Percentiles rank a stretch among this genome's conserved stretches.
Evolutionary conservation across 768 basidiomycete species (phyloP).

Genomic region (Postia placenta): DNA sequence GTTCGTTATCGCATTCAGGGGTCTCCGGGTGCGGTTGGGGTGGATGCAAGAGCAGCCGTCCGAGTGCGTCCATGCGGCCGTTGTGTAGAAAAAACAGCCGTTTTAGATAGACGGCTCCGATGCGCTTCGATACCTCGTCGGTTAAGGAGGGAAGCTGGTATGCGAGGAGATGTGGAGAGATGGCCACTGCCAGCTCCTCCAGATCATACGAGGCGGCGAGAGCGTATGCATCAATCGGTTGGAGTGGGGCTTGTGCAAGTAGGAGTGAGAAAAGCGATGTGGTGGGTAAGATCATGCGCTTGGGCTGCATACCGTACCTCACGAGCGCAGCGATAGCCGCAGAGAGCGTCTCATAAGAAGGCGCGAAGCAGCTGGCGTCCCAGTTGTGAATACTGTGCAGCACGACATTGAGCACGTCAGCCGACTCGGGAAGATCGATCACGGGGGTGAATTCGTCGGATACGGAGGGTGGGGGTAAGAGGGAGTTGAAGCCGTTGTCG

Average conservation of each 20-base stretch:
- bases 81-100: slow-evolving; percentile 34
- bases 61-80: slow-evolving; percentile 30
- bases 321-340: slow-evolving; percentile 18
- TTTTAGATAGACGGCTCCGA: slow-evolving; percentile 37
- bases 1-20: slow-evolving; percentile 10
- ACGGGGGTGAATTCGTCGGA: slow-evolving; percentile 32
- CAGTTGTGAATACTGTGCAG: slow-evolving; percentile 68
- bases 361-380: slow-evolving; percentile 66
- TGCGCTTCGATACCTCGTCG: slow-evolving; percentile 30
- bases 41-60: slow-evolving; percentile 20
- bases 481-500: slow-evolving; percentile 53
- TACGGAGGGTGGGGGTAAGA: slow-evolving; percentile 33
- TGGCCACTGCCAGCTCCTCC: slow-evolving; percentile 30
- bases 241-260: slow-evolving; percentile 27
- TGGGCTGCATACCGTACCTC: slow-evolving; percentile 22
- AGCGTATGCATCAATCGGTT: slow-evolving; percentile 30
- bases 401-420: slow-evolving; percentile 60
- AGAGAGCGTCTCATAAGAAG: slow-evolving; percentile 41
- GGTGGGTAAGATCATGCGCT: slow-evolving; percentile 21
- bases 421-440: slow-evolving; percentile 50
- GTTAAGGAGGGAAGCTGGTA: slow-evolving; percentile 28
- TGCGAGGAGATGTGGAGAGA: slow-evolving; percentile 34
- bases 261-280: slow-evolving; percentile 28
- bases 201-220: slow-evolving; percentile 32
- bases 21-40: slow-evolving; percentile 21